These are phyloP conservation scores for Rubia tinctorum DNA, from an alignment of 305 asterid species.

Conservation along the genomic window DNA sequence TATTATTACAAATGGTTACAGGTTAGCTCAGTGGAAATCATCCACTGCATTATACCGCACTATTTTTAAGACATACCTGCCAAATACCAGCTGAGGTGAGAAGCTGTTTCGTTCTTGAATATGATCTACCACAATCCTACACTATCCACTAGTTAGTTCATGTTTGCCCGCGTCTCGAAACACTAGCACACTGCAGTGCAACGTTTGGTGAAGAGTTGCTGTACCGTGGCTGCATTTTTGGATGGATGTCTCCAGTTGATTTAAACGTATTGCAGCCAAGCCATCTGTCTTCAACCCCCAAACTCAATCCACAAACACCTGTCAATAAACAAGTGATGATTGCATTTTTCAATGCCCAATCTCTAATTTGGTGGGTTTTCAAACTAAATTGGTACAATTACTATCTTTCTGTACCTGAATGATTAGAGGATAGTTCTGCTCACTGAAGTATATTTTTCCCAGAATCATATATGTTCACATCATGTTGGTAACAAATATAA, in stretches of 20 bases:
- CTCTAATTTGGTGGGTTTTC: not conserved
- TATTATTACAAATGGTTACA: no score
- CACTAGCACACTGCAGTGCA: not conserved
- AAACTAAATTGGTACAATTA: not conserved
- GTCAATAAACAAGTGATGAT: not conserved
- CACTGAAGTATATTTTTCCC: not conserved
- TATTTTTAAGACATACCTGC: not conserved
- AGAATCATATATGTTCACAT: not conserved
- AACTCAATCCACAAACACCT: not conserved
- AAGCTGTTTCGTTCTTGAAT: not conserved
- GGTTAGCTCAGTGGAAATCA: no score
- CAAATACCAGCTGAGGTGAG: not conserved
- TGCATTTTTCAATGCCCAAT: not conserved
- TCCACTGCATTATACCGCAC: not conserved
- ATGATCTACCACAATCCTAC: not conserved
- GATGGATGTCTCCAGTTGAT: not conserved
- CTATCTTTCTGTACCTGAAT: not conserved
- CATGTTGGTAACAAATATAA: no score
- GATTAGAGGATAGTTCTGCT: not conserved
- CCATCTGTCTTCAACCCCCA: not conserved
- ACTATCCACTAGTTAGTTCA: not conserved
- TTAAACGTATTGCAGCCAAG: not conserved
- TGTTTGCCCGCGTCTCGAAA: not conserved
- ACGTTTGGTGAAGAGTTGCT: not conserved
- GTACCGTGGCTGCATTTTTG: not conserved